Conservation (phyloP, 352 stramenopile species). For the Phytophthora hibernalis region DNA sequence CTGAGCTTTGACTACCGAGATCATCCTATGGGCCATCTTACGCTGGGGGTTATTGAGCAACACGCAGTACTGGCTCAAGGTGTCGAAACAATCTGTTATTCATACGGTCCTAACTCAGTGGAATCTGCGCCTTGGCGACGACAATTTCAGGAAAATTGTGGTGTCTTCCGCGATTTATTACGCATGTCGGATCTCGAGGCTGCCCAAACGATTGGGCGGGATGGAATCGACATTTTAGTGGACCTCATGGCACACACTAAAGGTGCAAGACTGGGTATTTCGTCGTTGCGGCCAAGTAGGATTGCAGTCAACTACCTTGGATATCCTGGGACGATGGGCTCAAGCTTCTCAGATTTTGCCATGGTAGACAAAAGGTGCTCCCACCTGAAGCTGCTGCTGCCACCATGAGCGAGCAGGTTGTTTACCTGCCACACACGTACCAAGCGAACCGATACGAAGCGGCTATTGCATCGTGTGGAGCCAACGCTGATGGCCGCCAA, state of each 20-base stretch:
- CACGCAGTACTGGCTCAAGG: slow-evolving; percentile 51
- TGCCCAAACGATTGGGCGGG: slow-evolving; percentile 56
- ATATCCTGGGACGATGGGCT: slow-evolving; percentile 90
- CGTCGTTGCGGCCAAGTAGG: slow-evolving; percentile 58
- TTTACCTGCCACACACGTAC: slow-evolving; percentile 92
- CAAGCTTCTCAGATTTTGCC: slow-evolving; percentile 73
- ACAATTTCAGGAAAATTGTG: slow-evolving; percentile 58
- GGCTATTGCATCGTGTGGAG: slow-evolving; percentile 39
- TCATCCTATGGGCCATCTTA: slow-evolving; percentile 94
- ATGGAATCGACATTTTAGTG: slow-evolving; percentile 85
- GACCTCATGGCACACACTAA: slow-evolving; percentile 94
- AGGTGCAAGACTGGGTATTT: slow-evolving; percentile 71
- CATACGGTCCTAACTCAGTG: slow-evolving; percentile 84
- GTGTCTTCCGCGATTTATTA: slow-evolving; percentile 73
- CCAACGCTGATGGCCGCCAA: background rate
- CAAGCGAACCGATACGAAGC: slow-evolving; percentile 90
- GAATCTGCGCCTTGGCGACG: slow-evolving; percentile 58
- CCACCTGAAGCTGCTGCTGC: slow-evolving; percentile 53
- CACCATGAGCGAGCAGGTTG: slow-evolving; percentile 80
- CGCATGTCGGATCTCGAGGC: slow-evolving; percentile 57
- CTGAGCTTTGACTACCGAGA: slow-evolving; percentile 93
- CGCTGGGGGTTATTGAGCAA: slow-evolving; percentile 78
- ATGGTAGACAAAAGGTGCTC: slow-evolving; percentile 78
- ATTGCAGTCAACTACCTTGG: slow-evolving; percentile 92
- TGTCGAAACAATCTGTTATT: slow-evolving; percentile 73